phyloP scores from a whole-genome alignment of 2,329 filamentous ascomycete genomes.

The Sporothrix inflata region DNA sequence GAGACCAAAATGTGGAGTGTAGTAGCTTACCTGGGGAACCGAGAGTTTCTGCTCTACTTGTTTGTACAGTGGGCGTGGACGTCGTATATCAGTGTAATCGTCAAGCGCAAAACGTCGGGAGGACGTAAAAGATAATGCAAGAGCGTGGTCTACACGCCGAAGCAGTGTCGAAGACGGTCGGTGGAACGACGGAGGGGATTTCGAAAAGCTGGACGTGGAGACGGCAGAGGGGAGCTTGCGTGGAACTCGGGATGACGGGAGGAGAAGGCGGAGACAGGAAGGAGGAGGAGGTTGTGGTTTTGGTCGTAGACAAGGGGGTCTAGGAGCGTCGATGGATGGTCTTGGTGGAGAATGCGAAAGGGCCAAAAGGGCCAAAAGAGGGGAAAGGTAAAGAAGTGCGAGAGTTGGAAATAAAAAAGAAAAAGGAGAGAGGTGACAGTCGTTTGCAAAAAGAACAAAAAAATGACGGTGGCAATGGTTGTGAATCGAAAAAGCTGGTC shows the following conservation, averaged over 20 bases:
- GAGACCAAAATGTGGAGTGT: conserved; percentile 25
- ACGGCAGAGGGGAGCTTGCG: not conserved
- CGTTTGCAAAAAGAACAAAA: not conserved
- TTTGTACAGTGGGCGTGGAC: not conserved
- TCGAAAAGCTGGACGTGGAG: not conserved
- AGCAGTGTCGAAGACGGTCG: not conserved
- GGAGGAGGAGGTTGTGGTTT: not conserved
- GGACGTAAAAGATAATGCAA: not conserved
- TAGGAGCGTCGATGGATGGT: conserved; percentile 1
- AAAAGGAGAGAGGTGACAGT: not conserved
- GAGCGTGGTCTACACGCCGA: not conserved
- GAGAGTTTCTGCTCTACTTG: not conserved
- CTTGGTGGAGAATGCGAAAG: conserved; percentile 1
- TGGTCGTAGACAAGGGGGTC: not conserved
- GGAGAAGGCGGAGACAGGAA: not conserved
- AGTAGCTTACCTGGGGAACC: conserved; percentile 25
- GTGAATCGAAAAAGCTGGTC: not conserved
- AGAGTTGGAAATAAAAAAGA: not conserved
- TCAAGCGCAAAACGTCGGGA: not conserved
- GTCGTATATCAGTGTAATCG: not conserved
- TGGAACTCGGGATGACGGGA: conserved; percentile 6
- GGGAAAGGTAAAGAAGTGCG: not conserved
- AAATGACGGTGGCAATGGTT: not conserved
- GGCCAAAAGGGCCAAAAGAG: not conserved
- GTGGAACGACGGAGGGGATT: not conserved